These are phyloP conservation scores for Coccomyxa sp. DNA, from an alignment of 139 green algal genomes.

Conservation along the genomic window DNA sequence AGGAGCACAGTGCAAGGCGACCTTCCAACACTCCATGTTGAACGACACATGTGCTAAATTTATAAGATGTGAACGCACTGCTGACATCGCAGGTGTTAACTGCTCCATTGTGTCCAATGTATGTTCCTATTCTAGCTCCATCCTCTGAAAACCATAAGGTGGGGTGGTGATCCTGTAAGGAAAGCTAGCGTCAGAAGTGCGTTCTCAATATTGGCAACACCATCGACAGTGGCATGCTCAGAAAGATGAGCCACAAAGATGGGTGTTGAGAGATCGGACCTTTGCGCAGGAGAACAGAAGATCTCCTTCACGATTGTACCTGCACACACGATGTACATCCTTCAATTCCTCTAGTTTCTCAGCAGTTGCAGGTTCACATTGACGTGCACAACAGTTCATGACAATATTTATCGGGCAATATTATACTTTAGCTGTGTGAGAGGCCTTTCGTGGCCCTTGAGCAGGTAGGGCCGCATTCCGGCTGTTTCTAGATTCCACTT, in stretches of 20 bases:
- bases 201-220: neutral
- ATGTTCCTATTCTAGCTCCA: conserved; percentile 90
- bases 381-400: neutral
- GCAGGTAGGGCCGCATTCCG: conserved; percentile 77
- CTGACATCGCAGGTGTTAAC: conserved; percentile 90
- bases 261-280: conserved; percentile 26
- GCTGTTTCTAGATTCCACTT: neutral
- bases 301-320: conserved; percentile 96
- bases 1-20: neutral
- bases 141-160: conserved; percentile 93
- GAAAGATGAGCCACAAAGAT: neutral
- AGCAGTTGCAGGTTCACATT: neutral
- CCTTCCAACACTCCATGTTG: neutral
- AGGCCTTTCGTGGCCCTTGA: conserved; percentile 85
- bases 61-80: conserved; percentile 42
- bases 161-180: conserved; percentile 64
- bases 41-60: neutral
- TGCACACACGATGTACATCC: conserved; percentile 29
- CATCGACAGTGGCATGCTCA: neutral
- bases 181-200: neutral
- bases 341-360: neutral
- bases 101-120: conserved; percentile 93
- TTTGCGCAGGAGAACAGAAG: conserved; percentile 94
- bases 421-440: conserved; percentile 77
- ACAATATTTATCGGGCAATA: neutral